These are phyloP conservation scores for Extremus antarcticus DNA, from an alignment of 495 filamentous ascomycete genomes.

Conservation along the genomic window DNA sequence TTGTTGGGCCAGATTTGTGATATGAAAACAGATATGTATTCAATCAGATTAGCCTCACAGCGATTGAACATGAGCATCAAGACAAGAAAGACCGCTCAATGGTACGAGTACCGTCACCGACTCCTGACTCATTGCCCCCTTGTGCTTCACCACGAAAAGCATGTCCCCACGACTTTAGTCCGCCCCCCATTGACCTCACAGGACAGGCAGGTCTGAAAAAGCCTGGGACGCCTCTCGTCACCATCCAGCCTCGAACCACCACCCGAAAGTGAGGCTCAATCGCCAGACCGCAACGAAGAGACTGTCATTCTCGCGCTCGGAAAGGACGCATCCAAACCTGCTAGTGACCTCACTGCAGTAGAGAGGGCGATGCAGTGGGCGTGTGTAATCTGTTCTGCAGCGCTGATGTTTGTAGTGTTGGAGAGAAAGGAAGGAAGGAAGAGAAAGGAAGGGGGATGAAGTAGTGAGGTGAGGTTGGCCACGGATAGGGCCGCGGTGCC, in stretches of 20 bases:
- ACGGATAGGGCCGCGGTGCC: too few species aligned
- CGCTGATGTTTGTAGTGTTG: background rate
- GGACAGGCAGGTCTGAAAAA: slow-evolving; percentile 14
- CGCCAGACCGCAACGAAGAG: background rate
- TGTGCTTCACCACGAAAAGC: background rate
- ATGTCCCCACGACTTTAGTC: slow-evolving; percentile 13
- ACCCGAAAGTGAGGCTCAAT: background rate
- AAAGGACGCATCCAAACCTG: background rate
- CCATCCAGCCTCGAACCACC: too few species aligned
- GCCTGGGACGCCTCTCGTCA: background rate
- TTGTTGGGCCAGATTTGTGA: too few species aligned
- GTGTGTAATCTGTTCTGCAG: slow-evolving; percentile 18
- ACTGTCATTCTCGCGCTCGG: slow-evolving; percentile 9
- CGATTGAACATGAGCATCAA: too few species aligned
- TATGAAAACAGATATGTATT: too few species aligned
- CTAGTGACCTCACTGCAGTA: slow-evolving; percentile 18
- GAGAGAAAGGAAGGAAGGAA: background rate
- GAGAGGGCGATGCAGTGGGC: slow-evolving; percentile 8
- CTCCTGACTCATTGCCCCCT: background rate
- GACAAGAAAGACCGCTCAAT: too few species aligned
- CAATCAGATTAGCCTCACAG: too few species aligned
- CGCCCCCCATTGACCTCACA: slow-evolving; percentile 9
- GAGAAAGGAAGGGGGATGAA: background rate
- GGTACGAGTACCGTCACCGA: background rate
- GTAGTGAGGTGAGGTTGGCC: background rate